Evolutionary conservation across 176 grass and related monocot species (phyloP).

Genomic region (Themeda triandra): DNA sequence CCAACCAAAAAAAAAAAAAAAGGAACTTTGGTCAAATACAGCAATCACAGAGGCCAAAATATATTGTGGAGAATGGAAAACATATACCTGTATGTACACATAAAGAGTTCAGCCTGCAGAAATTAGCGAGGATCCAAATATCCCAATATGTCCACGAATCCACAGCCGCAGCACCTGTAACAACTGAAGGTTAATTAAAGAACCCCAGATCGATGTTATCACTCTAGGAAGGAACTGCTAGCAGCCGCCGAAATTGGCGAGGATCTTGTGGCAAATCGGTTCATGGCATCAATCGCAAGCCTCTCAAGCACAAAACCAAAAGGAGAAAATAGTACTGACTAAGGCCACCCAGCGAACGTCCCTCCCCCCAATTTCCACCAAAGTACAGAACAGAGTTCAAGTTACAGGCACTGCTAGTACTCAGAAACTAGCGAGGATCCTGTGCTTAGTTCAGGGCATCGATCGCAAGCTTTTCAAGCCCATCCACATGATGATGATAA

Average conservation of each 20-base stretch:
- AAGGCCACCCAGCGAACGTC: background rate
- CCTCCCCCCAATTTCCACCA: background rate
- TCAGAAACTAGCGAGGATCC: no score
- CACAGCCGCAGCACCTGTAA: background rate
- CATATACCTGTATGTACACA: background rate
- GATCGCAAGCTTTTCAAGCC: no score
- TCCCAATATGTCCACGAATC: background rate
- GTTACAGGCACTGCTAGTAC: no score
- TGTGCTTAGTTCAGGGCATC: no score
- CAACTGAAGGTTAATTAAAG: background rate
- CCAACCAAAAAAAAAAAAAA: no score
- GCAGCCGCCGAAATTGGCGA: background rate
- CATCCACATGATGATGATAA: no score
- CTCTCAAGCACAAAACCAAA: background rate
- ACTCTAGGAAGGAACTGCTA: background rate
- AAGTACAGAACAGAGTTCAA: no score
- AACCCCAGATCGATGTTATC: background rate
- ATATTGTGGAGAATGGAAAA: background rate
- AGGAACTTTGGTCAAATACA: background rate
- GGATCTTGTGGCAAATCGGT: background rate
- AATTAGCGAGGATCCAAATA: background rate
- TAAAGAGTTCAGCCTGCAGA: background rate
- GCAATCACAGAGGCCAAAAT: background rate
- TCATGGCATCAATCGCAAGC: background rate
- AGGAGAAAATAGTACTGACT: background rate